These are phyloP conservation scores for Brachypodium distachyon DNA, from an alignment of 202 grass and related monocot species.

Conservation along the genomic window DNA sequence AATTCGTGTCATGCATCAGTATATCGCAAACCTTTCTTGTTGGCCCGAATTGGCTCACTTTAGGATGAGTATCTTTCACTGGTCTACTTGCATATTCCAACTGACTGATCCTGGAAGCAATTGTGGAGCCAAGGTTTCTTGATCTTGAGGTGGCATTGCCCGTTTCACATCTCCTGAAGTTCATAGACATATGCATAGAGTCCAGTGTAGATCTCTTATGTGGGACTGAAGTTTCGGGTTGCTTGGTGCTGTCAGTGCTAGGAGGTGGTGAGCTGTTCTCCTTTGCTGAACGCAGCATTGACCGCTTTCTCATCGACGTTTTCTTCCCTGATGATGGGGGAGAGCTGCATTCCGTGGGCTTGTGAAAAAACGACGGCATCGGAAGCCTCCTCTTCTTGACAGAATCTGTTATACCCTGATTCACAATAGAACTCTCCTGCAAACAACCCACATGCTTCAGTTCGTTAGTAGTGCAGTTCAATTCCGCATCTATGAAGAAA, in stretches of 20 bases:
- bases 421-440: slow-evolving; percentile 59
- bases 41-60: slow-evolving; percentile 13
- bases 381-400: slow-evolving; percentile 35
- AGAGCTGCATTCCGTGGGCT: slow-evolving; percentile 25
- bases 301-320: slow-evolving; percentile 2
- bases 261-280: slow-evolving; percentile 50
- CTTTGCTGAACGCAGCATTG: slow-evolving; percentile 21
- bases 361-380: slow-evolving; percentile 29
- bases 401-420: slow-evolving; percentile 19
- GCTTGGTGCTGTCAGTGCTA: neutral
- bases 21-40: slow-evolving; percentile 25
- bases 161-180: slow-evolving; percentile 2
- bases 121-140: slow-evolving; percentile 30
- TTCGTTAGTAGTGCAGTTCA: neutral
- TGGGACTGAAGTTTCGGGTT: neutral
- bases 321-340: slow-evolving; percentile 18
- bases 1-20: neutral
- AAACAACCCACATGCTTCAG: neutral
- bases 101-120: slow-evolving; percentile 45
- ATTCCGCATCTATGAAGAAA: neutral
- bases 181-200: slow-evolving; percentile 20
- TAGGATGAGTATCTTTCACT: neutral
- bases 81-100: slow-evolving; percentile 37
- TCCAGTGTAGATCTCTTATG: slow-evolving; percentile 20
- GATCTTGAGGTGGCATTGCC: slow-evolving; percentile 13